Conservation (phyloP, 1,139 yeast genomes). For the Pichia sp. region DNA sequence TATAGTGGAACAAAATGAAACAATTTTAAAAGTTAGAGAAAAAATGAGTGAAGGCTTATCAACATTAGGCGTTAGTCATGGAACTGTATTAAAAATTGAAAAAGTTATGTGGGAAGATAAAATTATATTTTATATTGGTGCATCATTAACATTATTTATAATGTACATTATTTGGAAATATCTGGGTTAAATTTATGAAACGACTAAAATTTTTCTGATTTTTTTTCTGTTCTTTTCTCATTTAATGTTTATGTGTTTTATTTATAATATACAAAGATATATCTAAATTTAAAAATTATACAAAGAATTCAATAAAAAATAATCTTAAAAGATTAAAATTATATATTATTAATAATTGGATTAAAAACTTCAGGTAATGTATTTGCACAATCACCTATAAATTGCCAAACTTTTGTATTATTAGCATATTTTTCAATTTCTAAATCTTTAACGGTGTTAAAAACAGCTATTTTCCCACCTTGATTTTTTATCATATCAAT, state of each 20-base stretch:
- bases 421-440: constrained; percentile 28
- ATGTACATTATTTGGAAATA: constrained; percentile 67
- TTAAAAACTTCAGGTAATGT: constrained; percentile 60
- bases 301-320: no score
- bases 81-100: constrained; percentile 77
- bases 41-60: constrained; percentile 63
- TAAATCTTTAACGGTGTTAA: constrained; percentile 60
- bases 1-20: constrained; percentile 76
- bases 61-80: constrained; percentile 81
- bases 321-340: not conserved
- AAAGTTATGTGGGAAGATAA: constrained; percentile 86
- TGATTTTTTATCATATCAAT: constrained; percentile 66
- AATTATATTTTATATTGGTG: constrained; percentile 77
- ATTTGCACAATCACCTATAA: constrained; percentile 75
- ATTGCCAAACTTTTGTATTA: constrained; percentile 51
- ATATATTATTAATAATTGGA: constrained; percentile 36
- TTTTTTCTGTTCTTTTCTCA: no score
- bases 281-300: no score
- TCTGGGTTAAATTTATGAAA: constrained; percentile 42
- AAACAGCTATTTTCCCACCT: constrained; percentile 81
- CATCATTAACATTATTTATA: constrained; percentile 52
- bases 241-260: no score
- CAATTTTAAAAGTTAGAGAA: constrained; percentile 56
- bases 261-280: no score
- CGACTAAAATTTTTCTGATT: no score